These are phyloP conservation scores for Phytophthora idaei DNA, from an alignment of 352 stramenopile species.

Conservation along the genomic window DNA sequence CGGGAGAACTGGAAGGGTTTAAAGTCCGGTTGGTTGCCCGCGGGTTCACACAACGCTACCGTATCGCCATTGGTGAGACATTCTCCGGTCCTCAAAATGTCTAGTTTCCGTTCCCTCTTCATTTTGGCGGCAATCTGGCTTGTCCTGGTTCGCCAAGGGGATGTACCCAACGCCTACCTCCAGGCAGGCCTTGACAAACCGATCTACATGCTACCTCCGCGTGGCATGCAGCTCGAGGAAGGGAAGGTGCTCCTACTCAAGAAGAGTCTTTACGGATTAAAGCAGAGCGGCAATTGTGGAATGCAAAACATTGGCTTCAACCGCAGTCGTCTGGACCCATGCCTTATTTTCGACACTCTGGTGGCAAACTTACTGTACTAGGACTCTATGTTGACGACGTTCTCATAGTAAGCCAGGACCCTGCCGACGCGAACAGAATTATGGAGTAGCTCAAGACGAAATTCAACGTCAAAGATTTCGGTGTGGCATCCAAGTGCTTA, in stretches of 20 bases:
- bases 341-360: neutral
- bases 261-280: neutral
- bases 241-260: neutral
- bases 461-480: neutral
- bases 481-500: neutral
- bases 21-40: neutral
- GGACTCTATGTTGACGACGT: neutral
- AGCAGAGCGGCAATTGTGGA: neutral
- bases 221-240: neutral
- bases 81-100: neutral
- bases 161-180: neutral
- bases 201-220: neutral
- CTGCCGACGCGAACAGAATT: neutral
- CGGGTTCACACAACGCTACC: neutral
- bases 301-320: neutral
- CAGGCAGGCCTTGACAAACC: neutral
- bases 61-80: neutral
- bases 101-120: neutral
- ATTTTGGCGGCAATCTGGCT: neutral
- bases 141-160: neutral
- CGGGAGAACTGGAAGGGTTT: constrained; percentile 2
- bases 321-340: neutral
- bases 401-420: neutral
- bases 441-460: neutral
- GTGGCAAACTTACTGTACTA: neutral